A percentile compares a stretch with the other conserved stretches of the same genome.
Conservation (phyloP, 2,329 filamentous ascomycete genomes). For the Monilinia vaccinii-corymbosi region DNA sequence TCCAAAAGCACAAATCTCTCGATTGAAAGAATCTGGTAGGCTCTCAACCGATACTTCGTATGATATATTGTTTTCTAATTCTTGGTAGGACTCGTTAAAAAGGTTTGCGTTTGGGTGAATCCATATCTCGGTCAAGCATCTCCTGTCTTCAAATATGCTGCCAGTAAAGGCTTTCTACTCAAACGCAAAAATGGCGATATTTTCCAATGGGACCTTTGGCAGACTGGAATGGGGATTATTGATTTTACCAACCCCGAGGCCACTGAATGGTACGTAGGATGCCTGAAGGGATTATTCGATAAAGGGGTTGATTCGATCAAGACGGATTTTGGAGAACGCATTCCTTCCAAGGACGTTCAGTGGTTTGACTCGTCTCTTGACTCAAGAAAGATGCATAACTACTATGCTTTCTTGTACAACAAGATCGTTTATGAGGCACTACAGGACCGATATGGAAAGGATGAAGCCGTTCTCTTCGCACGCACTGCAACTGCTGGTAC, state of each 20-base stretch:
- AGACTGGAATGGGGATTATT: slow-evolving; percentile 53
- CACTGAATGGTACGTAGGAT: slow-evolving; percentile 43
- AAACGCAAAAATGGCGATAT: slow-evolving; percentile 49
- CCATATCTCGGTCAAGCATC: slow-evolving; percentile 53
- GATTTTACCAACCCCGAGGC: slow-evolving; percentile 56
- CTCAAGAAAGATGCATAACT: slow-evolving; percentile 53
- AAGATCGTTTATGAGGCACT: slow-evolving; percentile 48
- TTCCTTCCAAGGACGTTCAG: slow-evolving; percentile 44
- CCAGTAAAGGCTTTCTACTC: slow-evolving; percentile 48
- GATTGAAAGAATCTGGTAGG: slow-evolving; percentile 40
- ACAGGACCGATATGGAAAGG: slow-evolving; percentile 37
- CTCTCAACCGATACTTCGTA: not conserved
- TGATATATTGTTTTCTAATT: not conserved
- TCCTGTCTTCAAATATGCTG: slow-evolving; percentile 46
- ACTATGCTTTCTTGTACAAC: slow-evolving; percentile 54
- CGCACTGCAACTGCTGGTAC: slow-evolving; percentile 49
- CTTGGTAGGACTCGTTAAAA: slow-evolving; percentile 32
- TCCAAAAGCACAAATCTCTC: slow-evolving; percentile 43
- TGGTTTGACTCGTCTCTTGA: slow-evolving; percentile 43
- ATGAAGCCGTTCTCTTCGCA: slow-evolving; percentile 48
- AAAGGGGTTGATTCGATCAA: slow-evolving; percentile 54
- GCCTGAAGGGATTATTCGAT: slow-evolving; percentile 46
- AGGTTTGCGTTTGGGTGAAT: slow-evolving; percentile 53
- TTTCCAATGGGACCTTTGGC: slow-evolving; percentile 58
- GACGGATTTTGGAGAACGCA: slow-evolving; percentile 55